Evolutionary conservation across 352 stramenopile genomes (phyloP).

Genomic region (Salisapilia sapeloensis): DNA sequence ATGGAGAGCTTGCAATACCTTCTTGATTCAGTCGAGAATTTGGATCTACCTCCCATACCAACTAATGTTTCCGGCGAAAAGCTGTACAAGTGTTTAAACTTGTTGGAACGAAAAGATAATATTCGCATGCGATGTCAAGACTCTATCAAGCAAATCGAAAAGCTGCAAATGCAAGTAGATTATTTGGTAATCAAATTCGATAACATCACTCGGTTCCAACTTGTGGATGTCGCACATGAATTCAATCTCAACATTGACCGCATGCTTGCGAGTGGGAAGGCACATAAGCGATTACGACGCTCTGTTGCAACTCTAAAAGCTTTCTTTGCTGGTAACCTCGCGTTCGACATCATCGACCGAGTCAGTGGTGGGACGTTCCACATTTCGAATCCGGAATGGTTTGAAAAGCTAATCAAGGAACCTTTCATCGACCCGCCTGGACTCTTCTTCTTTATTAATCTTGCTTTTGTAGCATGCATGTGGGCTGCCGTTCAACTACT

Average conservation of each 20-base stretch:
- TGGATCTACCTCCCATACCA: slow-evolving; percentile 38
- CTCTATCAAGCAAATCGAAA: slow-evolving; percentile 90
- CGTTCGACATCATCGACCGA: slow-evolving; percentile 91
- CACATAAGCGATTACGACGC: slow-evolving; percentile 28
- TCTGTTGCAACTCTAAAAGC: slow-evolving; percentile 82
- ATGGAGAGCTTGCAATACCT: slow-evolving; percentile 95
- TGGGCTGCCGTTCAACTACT: slow-evolving; percentile 38
- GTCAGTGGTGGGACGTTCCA: slow-evolving; percentile 86
- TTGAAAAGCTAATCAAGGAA: slow-evolving; percentile 54
- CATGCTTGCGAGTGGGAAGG: slow-evolving; percentile 57
- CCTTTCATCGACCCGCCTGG: slow-evolving; percentile 34
- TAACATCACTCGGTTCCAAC: slow-evolving; percentile 77
- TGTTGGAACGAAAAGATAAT: slow-evolving; percentile 79
- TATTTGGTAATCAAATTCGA: slow-evolving; percentile 85
- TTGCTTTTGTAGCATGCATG: slow-evolving; percentile 41
- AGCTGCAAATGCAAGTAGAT: slow-evolving; percentile 83
- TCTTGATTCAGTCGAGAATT: slow-evolving; percentile 87
- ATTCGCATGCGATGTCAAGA: slow-evolving; percentile 87
- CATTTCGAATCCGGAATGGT: slow-evolving; percentile 77
- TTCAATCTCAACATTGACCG: slow-evolving; percentile 82
- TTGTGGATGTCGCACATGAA: slow-evolving; percentile 74
- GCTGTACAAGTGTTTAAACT: slow-evolving; percentile 87
- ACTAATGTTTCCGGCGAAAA: slow-evolving; percentile 30
- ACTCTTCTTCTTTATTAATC: slow-evolving; percentile 72
- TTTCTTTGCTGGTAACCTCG: slow-evolving; percentile 86